Percentiles rank a stretch among this genome's conserved stretches.
Conservation (phyloP, 192 early-diverging fungal genomes). For the Coemansia sp. region DNA sequence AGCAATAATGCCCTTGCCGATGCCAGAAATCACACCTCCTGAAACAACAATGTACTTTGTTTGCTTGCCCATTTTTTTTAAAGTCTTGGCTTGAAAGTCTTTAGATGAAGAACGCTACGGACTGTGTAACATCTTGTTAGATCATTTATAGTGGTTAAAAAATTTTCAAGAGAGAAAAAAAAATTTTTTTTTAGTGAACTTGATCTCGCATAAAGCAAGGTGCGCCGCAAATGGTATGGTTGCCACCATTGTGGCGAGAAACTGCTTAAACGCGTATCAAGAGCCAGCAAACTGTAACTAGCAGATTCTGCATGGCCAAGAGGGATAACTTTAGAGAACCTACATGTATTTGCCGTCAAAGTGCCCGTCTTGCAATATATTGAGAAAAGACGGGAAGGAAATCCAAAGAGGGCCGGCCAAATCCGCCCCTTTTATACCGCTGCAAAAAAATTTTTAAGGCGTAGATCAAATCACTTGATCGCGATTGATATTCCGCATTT, state of each 20-base stretch:
- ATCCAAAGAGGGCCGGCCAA: not conserved
- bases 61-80: constrained; percentile 35
- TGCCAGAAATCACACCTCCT: constrained; percentile 98
- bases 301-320: not conserved
- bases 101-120: not conserved
- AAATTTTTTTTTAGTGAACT: not conserved
- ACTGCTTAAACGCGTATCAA: not conserved
- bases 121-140: no score
- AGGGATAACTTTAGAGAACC: not conserved
- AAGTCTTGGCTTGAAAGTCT: not conserved
- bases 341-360: constrained; percentile 15
- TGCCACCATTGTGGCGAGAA: not conserved
- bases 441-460: constrained; percentile 14
- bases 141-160: not conserved
- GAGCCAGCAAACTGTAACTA: not conserved
- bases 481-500: no score
- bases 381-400: constrained; percentile 51
- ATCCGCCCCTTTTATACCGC: constrained; percentile 31
- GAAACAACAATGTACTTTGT: constrained; percentile 97
- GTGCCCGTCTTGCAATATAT: constrained; percentile 40
- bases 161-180: constrained; percentile 2
- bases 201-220: constrained; percentile 8
- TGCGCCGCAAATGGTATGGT: no score
- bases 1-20: constrained; percentile 99
- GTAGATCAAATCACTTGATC: not conserved